Conservation (phyloP, 1,284 basidiomycete species). For the Laetiporus sulphureus region DNA sequence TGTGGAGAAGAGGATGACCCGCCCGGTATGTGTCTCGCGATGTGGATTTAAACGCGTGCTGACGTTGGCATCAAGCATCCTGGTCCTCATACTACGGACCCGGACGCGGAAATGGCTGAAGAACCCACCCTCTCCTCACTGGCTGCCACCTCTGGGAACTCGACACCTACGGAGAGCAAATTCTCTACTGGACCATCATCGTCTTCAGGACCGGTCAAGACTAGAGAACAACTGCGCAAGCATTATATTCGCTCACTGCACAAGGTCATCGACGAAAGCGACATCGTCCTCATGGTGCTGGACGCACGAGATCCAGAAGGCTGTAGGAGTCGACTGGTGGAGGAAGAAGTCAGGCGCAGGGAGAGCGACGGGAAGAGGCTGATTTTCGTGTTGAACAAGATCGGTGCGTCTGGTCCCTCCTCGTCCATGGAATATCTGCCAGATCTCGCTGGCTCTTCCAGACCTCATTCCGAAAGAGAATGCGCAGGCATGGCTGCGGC, state of each 20-base stretch:
- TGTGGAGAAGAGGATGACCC: conserved; percentile 43
- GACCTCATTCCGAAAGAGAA: conserved; percentile 89
- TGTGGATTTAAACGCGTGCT: neutral
- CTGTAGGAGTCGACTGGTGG: conserved; percentile 79
- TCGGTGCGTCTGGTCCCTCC: conserved; percentile 70
- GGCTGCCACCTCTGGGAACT: conserved; percentile 35
- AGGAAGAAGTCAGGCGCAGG: conserved; percentile 82
- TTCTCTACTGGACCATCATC: conserved; percentile 21
- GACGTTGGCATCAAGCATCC: conserved; percentile 6
- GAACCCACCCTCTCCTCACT: conserved; percentile 64
- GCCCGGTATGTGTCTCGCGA: conserved; percentile 11
- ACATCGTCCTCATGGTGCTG: conserved; percentile 84
- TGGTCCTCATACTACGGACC: conserved; percentile 30
- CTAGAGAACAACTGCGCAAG: conserved; percentile 59
- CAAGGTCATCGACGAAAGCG: conserved; percentile 91
- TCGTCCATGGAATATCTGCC: too few relatives aligned
- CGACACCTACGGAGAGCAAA: conserved; percentile 19
- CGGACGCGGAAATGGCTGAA: conserved; percentile 64
- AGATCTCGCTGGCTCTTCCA: conserved; percentile 2
- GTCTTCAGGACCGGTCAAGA: conserved; percentile 33
- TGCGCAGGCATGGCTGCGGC: conserved; percentile 85
- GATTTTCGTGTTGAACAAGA: conserved; percentile 89
- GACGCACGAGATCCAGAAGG: conserved; percentile 93
- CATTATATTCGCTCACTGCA: conserved; percentile 74
- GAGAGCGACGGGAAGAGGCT: conserved; percentile 85